phyloP scores from a whole-genome alignment of 1,284 basidiomycete genomes.

The Fomitopsis schrenkii region DNA sequence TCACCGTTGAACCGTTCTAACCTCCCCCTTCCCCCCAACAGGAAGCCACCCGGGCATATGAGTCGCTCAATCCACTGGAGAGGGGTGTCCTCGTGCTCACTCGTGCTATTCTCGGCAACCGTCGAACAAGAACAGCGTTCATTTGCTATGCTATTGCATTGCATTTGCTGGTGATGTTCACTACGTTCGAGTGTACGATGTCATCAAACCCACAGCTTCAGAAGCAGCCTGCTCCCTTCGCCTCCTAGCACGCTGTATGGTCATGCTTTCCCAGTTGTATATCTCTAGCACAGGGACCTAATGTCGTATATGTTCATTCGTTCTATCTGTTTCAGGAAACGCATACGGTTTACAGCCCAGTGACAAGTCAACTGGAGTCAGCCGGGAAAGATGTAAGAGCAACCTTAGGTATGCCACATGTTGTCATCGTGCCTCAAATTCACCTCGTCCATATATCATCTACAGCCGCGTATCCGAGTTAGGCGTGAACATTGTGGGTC shows the following conservation, averaged over 20 bases:
- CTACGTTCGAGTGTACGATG: slow-evolving; percentile 66
- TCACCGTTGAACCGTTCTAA: background rate
- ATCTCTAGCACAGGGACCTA: no score
- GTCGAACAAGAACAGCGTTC: slow-evolving; percentile 79
- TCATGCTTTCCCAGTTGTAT: no score
- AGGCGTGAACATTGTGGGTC: no score
- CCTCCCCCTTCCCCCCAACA: slow-evolving; percentile 26
- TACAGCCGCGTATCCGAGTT: no score
- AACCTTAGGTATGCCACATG: no score
- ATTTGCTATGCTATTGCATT: slow-evolving; percentile 78
- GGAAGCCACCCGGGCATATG: slow-evolving; percentile 91
- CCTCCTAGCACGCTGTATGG: slow-evolving; percentile 2
- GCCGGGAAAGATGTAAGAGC: no score
- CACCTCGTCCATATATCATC: no score
- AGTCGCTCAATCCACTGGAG: slow-evolving; percentile 90
- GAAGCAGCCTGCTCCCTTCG: slow-evolving; percentile 38
- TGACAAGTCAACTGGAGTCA: no score
- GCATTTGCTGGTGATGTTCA: slow-evolving; percentile 78
- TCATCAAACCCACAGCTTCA: slow-evolving; percentile 45
- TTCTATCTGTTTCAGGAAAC: no score
- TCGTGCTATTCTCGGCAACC: slow-evolving; percentile 82
- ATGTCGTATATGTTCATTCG: no score
- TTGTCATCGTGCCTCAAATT: no score
- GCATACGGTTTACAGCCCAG: no score
- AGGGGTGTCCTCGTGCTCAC: slow-evolving; percentile 85